Base-by-base conservation (phyloP, 768 basidiomycete species). In the Mycena indigotica region DNA sequence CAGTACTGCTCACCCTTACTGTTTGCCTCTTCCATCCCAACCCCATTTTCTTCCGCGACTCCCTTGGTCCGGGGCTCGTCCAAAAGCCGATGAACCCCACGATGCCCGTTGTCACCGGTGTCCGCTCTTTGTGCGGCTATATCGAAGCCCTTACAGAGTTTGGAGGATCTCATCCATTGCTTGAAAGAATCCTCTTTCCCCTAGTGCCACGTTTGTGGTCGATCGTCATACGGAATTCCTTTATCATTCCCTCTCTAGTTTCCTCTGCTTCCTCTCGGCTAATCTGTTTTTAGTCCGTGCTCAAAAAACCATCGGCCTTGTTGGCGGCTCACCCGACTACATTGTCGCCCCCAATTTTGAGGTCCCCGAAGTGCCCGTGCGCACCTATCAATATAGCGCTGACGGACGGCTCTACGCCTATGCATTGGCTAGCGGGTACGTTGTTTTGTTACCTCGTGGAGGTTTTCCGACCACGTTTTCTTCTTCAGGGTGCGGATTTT, bases 381-480 rank as follows among this genome's bases (percentile, higher is more conserved):
- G 90, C 65, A 88, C 84, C 53, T 90, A 84, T 70, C 81, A 82
- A 63, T 96, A 96, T 75, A 94, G 92, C 69, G 78, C 80, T 55
- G 92, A 97, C 68, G 95, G 95, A 66, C 82, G 91, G 69, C 80
- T 93, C 60, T 93, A 89, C 69, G 94, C 92, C 45, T 92, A 92
- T 75, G 87, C 88, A 44, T 77, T 93, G 67, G 86, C 91, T 41
- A 80, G 77, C 60, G 78, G 78, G 92, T 93, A 64, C 72, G 89
- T 82, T 44, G 58, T 51, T 58, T n/a, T 16, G 56, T 56, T 41
- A 57, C 54, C 56, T 50, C 50, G 58, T 28, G n/a, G n/a, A n/a
- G n/a, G n/a, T 50, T 53, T 58, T 67, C 62, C 41, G 10, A 58
- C 6, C 38, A 49, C 4, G 40, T 57, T 24, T 58, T 15, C 5